These are phyloP conservation scores for Capsicum rhomboideum DNA, from an alignment of 257 asterid species.

Conservation along the genomic window DNA sequence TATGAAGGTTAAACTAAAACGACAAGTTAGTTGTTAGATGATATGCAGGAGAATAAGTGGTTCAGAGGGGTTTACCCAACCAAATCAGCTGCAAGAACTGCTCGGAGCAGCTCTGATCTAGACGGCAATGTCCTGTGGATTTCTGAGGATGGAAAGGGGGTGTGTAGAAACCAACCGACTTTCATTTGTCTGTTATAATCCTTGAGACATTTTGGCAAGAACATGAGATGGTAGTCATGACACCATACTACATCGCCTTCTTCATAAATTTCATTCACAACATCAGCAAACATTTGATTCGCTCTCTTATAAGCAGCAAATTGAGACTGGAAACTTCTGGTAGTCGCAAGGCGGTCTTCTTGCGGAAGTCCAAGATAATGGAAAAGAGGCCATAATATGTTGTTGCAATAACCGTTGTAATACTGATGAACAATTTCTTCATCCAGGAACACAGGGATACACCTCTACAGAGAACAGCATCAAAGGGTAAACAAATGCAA, in stretches of 20 bases:
- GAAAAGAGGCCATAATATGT: slow-evolving; percentile 86
- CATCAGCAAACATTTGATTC: slow-evolving; percentile 93
- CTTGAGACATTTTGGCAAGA: slow-evolving; percentile 80
- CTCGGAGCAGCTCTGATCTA: slow-evolving; percentile 72
- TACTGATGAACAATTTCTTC: slow-evolving; percentile 91
- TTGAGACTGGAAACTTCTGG: slow-evolving; percentile 90
- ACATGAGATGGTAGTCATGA: slow-evolving; percentile 95
- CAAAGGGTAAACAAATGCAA: neutral
- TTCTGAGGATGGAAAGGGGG: slow-evolving; percentile 96
- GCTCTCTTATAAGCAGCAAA: slow-evolving; percentile 82
- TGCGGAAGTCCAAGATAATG: slow-evolving; percentile 96
- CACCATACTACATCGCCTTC: slow-evolving; percentile 98
- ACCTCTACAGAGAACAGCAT: slow-evolving; percentile 42
- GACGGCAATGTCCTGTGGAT: slow-evolving; percentile 92
- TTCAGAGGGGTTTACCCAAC: slow-evolving; percentile 55
- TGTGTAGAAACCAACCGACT: slow-evolving; percentile 97
- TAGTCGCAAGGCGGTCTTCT: slow-evolving; percentile 89
- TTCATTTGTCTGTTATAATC: slow-evolving; percentile 66
- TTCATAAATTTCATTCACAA: slow-evolving; percentile 59
- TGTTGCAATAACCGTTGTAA: slow-evolving; percentile 92
- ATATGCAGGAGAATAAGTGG: neutral
- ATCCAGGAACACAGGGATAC: slow-evolving; percentile 90
- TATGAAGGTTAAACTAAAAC: neutral
- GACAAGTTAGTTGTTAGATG: neutral
- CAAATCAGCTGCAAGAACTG: slow-evolving; percentile 86